phyloP scores from a whole-genome alignment of 176 grass and related monocot genomes.

The Zoysia japonica region DNA sequence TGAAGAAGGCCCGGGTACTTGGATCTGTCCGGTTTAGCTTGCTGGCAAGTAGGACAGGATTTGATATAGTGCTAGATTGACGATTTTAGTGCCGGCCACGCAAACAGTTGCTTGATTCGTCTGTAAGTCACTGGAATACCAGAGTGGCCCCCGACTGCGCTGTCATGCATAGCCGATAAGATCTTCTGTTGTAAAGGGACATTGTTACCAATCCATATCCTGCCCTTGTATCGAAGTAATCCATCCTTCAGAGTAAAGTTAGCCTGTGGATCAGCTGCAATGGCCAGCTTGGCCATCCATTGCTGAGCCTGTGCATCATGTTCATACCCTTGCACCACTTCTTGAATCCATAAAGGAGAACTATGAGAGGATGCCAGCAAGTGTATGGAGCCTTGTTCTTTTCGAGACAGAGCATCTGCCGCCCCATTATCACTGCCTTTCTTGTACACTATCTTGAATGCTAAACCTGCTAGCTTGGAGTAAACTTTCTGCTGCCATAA shows the following conservation, averaged over 20 bases:
- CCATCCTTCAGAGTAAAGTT: too few species aligned
- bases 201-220: too few species aligned
- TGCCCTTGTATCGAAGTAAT: too few species aligned
- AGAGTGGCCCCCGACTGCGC: not conserved
- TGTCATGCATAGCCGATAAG: too few species aligned
- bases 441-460: too few species aligned
- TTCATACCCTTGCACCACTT: too few species aligned
- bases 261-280: rapidly evolving
- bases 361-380: too few species aligned
- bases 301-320: too few species aligned
- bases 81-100: not conserved
- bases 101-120: not conserved
- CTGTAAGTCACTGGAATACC: not conserved
- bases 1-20: not conserved
- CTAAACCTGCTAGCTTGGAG: not conserved
- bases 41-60: not conserved
- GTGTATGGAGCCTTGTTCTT: too few species aligned
- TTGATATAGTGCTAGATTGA: not conserved
- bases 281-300: too few species aligned
- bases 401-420: too few species aligned
- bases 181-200: rapidly evolving
- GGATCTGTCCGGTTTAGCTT: not conserved
- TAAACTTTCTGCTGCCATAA: not conserved
- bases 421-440: too few species aligned
- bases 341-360: rapidly evolving